A percentile compares a stretch with the other conserved stretches of the same genome.
Conservation (phyloP, 495 filamentous ascomycete genomes). For the Tetracladium marchalianum region DNA sequence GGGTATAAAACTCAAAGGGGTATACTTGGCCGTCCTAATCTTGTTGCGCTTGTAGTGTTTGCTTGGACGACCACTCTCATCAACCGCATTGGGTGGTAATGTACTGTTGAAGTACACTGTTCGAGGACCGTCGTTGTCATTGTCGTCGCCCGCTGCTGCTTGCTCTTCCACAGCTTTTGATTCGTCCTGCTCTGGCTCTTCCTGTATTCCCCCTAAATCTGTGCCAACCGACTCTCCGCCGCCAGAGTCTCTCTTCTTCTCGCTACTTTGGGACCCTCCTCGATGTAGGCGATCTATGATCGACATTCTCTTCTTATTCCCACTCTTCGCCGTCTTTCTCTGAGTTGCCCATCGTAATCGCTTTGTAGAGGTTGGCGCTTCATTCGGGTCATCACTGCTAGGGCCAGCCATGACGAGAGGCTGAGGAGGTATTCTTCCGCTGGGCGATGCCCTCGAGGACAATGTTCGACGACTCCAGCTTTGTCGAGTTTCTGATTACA, state of each 20-base stretch:
- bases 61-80: constrained; percentile 70
- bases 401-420: constrained; percentile 12
- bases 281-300: constrained; percentile 67
- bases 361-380: constrained; percentile 34
- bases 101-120: constrained; percentile 80
- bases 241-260: constrained; percentile 65
- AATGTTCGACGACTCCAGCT: too few relatives aligned
- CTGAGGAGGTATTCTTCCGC: not conserved
- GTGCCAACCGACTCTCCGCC: constrained; percentile 19
- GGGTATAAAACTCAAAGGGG: constrained; percentile 88
- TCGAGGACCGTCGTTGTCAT: constrained; percentile 28
- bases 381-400: constrained; percentile 22
- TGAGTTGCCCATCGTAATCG: constrained; percentile 82
- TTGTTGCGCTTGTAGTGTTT: constrained; percentile 80
- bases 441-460: constrained; percentile 11
- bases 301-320: constrained; percentile 69
- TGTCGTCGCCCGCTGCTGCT: constrained; percentile 24
- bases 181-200: constrained; percentile 29
- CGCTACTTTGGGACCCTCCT: constrained; percentile 42
- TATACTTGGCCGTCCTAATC: constrained; percentile 96
- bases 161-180: constrained; percentile 11
- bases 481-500: too few relatives aligned
- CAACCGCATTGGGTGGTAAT: constrained; percentile 64
- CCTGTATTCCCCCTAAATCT: constrained; percentile 33
- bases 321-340: constrained; percentile 61